Evolutionary conservation across 176 grass and related monocot genomes (phyloP).

Genomic region (Carex kokanica): DNA sequence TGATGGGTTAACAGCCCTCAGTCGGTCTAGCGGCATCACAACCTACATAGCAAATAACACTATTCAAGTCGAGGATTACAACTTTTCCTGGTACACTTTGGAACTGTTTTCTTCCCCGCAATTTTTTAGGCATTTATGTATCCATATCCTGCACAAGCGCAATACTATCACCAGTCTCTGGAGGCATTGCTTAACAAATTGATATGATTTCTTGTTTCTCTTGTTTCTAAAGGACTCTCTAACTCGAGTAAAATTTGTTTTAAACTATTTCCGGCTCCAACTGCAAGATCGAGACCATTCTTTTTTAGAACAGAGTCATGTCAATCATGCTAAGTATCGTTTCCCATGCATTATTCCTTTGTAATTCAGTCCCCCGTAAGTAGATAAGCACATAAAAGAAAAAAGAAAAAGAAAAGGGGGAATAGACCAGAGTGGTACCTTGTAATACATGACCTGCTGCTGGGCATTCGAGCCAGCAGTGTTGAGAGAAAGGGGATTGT

Average conservation of each 20-base stretch:
- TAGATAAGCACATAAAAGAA: neutral
- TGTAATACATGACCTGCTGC: conserved; percentile 57
- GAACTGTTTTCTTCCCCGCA: neutral
- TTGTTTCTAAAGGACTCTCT: neutral
- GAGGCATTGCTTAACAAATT: conserved; percentile 2
- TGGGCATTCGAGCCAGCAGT: conserved; percentile 20
- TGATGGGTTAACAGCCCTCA: conserved; percentile 58
- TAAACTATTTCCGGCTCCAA: neutral
- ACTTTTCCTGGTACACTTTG: neutral
- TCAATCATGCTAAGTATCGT: neutral
- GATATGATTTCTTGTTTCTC: neutral
- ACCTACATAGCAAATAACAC: conserved; percentile 39
- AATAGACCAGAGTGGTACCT: conserved; percentile 29
- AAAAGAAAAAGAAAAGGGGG: neutral
- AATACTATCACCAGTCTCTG: neutral
- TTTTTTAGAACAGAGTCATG: neutral
- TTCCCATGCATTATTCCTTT: neutral
- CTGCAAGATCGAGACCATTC: neutral
- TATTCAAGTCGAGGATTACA: neutral
- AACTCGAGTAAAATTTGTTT: neutral
- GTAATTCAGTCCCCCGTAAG: neutral
- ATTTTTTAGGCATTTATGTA: neutral
- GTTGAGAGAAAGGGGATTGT: conserved; percentile 56
- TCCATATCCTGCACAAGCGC: neutral
- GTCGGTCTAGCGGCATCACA: conserved; percentile 49